Conservation (phyloP, 2,329 filamentous ascomycete genomes). For the Venturia pyrina region DNA sequence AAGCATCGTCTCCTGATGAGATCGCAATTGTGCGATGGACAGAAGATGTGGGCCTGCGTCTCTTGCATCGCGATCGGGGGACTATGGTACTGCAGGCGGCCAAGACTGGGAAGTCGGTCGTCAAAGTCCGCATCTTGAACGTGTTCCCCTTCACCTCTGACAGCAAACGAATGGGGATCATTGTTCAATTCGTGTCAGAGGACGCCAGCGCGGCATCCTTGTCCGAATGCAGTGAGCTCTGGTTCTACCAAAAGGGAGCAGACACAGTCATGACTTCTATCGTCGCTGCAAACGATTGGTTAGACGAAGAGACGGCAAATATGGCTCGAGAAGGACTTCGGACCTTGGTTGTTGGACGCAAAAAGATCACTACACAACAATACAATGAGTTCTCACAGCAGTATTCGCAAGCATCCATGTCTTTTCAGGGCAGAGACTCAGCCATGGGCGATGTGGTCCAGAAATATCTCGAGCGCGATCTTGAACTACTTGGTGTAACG, state of each 20-base stretch:
- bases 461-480: slow-evolving; percentile 72
- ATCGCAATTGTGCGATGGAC: slow-evolving; percentile 97
- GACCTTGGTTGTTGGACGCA: slow-evolving; percentile 90
- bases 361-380: slow-evolving; percentile 65
- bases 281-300: slow-evolving; percentile 93
- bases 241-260: slow-evolving; percentile 98
- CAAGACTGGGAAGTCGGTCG: slow-evolving; percentile 61
- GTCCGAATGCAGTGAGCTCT: slow-evolving; percentile 60
- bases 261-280: slow-evolving; percentile 98
- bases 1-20: slow-evolving; percentile 94
- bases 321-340: slow-evolving; percentile 96
- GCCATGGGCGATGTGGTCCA: slow-evolving; percentile 73
- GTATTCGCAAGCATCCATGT: slow-evolving; percentile 71
- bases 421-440: slow-evolving; percentile 68
- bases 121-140: slow-evolving; percentile 81
- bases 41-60: slow-evolving; percentile 76
- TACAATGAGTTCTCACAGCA: slow-evolving; percentile 70
- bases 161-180: slow-evolving; percentile 95
- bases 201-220: slow-evolving; percentile 35
- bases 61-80: slow-evolving; percentile 78
- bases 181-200: slow-evolving; percentile 66
- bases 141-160: slow-evolving; percentile 97
- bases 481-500: slow-evolving; percentile 93
- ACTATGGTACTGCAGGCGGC: slow-evolving; percentile 73
- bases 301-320: slow-evolving; percentile 98